Percentiles rank a stretch among this genome's conserved stretches.
phyloP scores from a whole-genome alignment of 345 rosid species.

The Pseudoturritis turrita region DNA sequence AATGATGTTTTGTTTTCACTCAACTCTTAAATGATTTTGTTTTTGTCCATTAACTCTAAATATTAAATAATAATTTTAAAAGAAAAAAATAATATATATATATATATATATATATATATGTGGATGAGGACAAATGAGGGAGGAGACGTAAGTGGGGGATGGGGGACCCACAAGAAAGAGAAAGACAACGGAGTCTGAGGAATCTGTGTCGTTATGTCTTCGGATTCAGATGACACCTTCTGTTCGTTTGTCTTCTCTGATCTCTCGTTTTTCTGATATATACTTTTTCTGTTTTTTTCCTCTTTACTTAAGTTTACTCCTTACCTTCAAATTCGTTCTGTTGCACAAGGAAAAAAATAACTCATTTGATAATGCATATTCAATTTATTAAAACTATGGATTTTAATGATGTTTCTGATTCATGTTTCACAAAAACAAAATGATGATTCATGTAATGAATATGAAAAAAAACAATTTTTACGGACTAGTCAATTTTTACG shows the following conservation, averaged over 20 bases:
- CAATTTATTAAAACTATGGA: background rate
- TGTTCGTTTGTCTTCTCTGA: slow-evolving; percentile 18
- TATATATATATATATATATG: no score
- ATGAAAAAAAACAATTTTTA: no score
- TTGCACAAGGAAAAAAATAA: background rate
- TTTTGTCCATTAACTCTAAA: background rate
- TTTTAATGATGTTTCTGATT: background rate
- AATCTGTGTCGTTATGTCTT: slow-evolving; percentile 57
- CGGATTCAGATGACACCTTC: slow-evolving; percentile 21
- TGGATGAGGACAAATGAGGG: slow-evolving; percentile 14
- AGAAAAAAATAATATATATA: background rate
- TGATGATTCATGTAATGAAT: no score
- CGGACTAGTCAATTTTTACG: no score
- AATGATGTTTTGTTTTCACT: slow-evolving; percentile 11
- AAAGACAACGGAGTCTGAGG: slow-evolving; percentile 39
- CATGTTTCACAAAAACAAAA: background rate
- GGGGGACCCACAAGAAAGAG: slow-evolving; percentile 29
- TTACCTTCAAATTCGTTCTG: background rate
- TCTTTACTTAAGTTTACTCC: background rate
- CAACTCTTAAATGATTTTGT: slow-evolving; percentile 22
- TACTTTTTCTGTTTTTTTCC: background rate
- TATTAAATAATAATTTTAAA: background rate
- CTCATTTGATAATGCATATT: background rate
- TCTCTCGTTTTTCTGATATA: background rate
- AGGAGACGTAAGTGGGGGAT: slow-evolving; percentile 22